Conservation (phyloP, 208 protist genomes). For the Ichthyophonus hoferi region DNA sequence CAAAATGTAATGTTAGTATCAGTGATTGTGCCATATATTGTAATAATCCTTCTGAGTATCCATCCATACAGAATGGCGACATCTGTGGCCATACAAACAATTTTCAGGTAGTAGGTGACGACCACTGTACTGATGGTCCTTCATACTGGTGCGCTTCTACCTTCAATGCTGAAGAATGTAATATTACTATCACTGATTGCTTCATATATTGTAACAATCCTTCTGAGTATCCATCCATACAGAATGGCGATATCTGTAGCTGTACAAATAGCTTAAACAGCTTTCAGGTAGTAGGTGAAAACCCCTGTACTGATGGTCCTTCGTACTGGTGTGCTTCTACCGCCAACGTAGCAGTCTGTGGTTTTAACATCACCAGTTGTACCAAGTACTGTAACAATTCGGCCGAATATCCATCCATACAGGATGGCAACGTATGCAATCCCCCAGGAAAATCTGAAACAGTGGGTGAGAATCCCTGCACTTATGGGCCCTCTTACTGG, state of each 20-base stretch:
- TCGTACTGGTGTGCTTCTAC: conserved; percentile 6
- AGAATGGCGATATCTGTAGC: no score
- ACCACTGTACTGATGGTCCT: conserved; percentile 1
- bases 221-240: no score
- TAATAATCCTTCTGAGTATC: neutral
- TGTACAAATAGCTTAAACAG: neutral
- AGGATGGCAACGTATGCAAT: no score
- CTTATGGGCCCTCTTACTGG: no score
- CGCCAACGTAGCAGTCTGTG: neutral
- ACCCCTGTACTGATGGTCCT: neutral
- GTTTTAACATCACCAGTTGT: neutral
- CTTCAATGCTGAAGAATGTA: neutral
- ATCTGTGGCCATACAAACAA: no score
- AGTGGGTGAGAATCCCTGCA: no score
- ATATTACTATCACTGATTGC: neutral
- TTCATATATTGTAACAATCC: no score
- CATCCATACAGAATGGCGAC: neutral
- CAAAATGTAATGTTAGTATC: neutral
- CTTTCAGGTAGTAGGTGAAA: neutral
- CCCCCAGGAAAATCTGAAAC: no score
- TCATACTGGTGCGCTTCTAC: neutral
- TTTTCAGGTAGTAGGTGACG: neutral
- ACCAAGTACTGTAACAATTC: neutral
- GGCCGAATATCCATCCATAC: neutral
- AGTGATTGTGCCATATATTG: neutral